Evolutionary conservation across 2,329 filamentous ascomycete species (phyloP).

Genomic region (Paraphaeosphaeria sporulosa): DNA sequence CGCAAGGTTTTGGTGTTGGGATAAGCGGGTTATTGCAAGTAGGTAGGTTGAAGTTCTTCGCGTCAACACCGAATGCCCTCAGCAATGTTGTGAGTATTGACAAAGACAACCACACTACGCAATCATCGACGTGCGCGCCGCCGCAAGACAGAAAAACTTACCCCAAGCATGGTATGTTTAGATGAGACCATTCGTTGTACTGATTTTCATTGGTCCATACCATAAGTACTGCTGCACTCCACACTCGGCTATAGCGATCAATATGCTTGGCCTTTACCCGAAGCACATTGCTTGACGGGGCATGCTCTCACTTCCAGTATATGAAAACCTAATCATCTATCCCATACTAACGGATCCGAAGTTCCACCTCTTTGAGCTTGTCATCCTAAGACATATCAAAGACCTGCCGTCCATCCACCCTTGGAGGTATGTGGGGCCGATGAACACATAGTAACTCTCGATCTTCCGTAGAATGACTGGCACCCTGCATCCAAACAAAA

Average conservation of each 20-base stretch:
- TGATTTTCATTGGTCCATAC: not conserved
- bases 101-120: not conserved
- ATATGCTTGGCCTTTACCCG: constrained; percentile 1
- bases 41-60: too few species aligned
- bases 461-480: not conserved
- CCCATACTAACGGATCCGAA: not conserved
- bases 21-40: not conserved
- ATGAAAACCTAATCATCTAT: not conserved
- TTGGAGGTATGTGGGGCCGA: not conserved
- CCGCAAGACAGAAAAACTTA: not conserved
- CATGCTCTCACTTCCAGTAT: not conserved
- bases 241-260: not conserved
- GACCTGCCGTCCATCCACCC: not conserved
- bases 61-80: too few species aligned
- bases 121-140: not conserved
- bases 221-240: not conserved
- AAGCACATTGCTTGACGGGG: not conserved
- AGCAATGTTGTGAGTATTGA: not conserved
- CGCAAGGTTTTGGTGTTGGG: not conserved
- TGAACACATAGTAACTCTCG: not conserved
- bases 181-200: not conserved
- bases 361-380: not conserved
- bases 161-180: not conserved
- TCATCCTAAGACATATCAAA: not conserved
- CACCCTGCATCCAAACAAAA: not conserved